A percentile compares a stretch with the other conserved stretches of the same genome.
These are phyloP conservation scores for Phytophthora aleatoria DNA, from an alignment of 352 stramenopile genomes.

Conservation along the genomic window DNA sequence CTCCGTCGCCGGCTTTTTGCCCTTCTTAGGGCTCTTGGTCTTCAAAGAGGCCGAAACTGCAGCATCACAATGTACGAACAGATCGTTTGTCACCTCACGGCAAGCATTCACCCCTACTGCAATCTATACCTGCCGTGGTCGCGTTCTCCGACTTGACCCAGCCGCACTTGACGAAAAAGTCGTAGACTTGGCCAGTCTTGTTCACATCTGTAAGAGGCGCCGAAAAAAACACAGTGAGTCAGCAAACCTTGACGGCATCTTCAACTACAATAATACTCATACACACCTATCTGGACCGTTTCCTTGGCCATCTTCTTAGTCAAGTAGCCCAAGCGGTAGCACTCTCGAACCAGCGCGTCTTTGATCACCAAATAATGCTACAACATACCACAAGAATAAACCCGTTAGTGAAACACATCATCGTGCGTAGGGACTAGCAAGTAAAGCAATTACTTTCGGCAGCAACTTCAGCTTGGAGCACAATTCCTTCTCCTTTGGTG, in stretches of 20 bases:
- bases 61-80: conserved; percentile 1
- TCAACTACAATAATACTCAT: neutral
- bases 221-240: conserved; percentile 15
- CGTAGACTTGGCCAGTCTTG: conserved; percentile 87
- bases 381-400: conserved; percentile 11
- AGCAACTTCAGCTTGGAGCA: conserved; percentile 91
- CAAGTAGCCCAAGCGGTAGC: conserved; percentile 76
- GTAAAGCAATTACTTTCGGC: conserved; percentile 65
- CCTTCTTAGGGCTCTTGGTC: conserved; percentile 31
- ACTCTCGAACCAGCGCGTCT: conserved; percentile 92
- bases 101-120: neutral
- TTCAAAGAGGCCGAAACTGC: conserved; percentile 37
- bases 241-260: conserved; percentile 9
- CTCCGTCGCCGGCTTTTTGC: conserved; percentile 20
- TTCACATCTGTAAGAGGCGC: conserved; percentile 65
- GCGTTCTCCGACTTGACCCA: conserved; percentile 78
- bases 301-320: conserved; percentile 81
- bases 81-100: neutral
- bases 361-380: conserved; percentile 96
- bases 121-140: conserved; percentile 55
- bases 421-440: neutral
- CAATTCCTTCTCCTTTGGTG: conserved; percentile 89
- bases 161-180: conserved; percentile 91
- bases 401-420: conserved; percentile 9
- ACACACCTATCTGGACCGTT: conserved; percentile 91